A percentile compares a stretch with the other conserved stretches of the same genome.
These are phyloP conservation scores for Rhynchospora breviuscula DNA, from an alignment of 176 grass and related monocot genomes.

Conservation along the genomic window DNA sequence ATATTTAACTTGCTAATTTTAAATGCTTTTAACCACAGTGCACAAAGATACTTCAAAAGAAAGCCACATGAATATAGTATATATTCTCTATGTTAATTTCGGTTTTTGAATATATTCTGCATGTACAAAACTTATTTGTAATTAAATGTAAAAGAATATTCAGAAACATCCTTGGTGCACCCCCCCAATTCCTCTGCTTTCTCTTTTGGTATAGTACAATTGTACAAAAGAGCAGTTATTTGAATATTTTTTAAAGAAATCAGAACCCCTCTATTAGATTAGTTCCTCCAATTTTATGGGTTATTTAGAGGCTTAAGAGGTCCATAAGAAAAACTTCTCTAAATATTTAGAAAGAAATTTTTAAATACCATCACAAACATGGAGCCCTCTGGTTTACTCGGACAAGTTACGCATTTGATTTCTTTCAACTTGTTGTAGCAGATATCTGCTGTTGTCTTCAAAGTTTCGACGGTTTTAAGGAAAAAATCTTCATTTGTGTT, in stretches of 20 bases:
- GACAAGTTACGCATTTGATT: constrained; percentile 44
- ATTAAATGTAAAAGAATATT: not conserved
- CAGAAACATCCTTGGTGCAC: not conserved
- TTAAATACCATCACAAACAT: constrained; percentile 64
- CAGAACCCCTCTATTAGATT: not conserved
- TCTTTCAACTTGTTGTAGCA: constrained; percentile 55
- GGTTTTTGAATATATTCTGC: not conserved
- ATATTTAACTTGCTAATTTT: not conserved
- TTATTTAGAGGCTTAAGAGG: not conserved
- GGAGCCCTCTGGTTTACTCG: constrained; percentile 53
- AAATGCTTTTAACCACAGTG: not conserved
- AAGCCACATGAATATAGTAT: not conserved
- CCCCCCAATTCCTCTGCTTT: not conserved
- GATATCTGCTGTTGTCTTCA: constrained; percentile 32
- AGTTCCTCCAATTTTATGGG: not conserved
- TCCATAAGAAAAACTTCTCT: not conserved
- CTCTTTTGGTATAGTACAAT: not conserved
- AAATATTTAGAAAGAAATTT: too few relatives aligned
- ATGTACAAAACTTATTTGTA: not conserved
- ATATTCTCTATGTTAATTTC: not conserved
- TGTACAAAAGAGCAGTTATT: not conserved
- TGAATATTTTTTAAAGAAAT: not conserved
- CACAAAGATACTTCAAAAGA: not conserved
- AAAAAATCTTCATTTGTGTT: constrained; percentile 59
- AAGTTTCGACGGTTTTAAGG: constrained; percentile 6